phyloP scores from a whole-genome alignment of 257 asterid species.

The Eustoma russellianum region DNA sequence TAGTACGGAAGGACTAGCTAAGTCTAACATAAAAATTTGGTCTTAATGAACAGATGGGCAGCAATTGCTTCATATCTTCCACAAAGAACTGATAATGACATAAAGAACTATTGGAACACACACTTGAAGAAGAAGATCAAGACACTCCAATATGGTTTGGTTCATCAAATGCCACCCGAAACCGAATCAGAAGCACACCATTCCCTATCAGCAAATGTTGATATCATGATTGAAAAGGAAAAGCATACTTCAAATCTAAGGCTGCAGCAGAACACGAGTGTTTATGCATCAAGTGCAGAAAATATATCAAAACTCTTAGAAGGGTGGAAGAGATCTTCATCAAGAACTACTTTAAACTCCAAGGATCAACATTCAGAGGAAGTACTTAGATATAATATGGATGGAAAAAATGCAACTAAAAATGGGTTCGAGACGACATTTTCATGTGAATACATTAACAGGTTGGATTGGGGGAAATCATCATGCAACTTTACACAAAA shows the following conservation, averaged over 20 bases:
- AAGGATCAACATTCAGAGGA: neutral
- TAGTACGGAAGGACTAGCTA: too few relatives aligned
- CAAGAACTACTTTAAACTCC: constrained; percentile 3
- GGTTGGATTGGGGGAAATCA: constrained; percentile 16
- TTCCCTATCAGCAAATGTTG: constrained; percentile 21
- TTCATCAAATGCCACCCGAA: constrained; percentile 25
- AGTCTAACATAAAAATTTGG: too few relatives aligned
- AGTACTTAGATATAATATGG: neutral
- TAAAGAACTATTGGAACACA: constrained; percentile 96
- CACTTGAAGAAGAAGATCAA: constrained; percentile 87
- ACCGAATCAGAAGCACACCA: constrained; percentile 18
- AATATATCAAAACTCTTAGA: constrained; percentile 81
- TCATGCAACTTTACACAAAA: constrained; percentile 8
- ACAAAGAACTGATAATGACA: constrained; percentile 91
- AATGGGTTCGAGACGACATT: constrained; percentile 37
- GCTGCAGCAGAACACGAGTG: constrained; percentile 26
- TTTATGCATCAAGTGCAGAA: constrained; percentile 82
- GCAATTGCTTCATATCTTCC: constrained; percentile 94
- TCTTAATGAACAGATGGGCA: constrained; percentile 60
- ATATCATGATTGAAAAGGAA: constrained; percentile 4
- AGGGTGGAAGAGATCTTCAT: constrained; percentile 91
- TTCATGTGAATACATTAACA: constrained; percentile 25
- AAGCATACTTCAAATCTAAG: constrained; percentile 8
- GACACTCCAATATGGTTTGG: constrained; percentile 37
- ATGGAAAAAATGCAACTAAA: neutral